Conservation (phyloP, 441 rosid species). For the Isatis lusitanica region DNA sequence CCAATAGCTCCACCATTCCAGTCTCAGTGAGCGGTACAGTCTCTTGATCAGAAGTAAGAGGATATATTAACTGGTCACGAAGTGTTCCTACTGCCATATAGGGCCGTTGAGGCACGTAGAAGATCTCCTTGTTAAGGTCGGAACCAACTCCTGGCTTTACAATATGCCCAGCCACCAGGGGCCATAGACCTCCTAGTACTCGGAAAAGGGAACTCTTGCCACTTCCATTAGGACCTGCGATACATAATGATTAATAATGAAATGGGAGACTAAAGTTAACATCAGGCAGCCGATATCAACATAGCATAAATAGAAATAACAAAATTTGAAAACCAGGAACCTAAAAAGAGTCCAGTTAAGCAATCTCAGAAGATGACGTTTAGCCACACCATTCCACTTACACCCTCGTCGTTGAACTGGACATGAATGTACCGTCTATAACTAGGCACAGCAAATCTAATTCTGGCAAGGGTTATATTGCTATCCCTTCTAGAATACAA, state of each 20-base stretch:
- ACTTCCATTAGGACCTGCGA: conserved; percentile 98
- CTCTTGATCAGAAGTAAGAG: conserved; percentile 81
- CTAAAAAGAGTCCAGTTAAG: conserved; percentile 12
- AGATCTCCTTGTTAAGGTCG: conserved; percentile 97
- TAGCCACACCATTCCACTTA: conserved; percentile 3
- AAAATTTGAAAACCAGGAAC: neutral
- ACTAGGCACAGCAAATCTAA: conserved; percentile 18
- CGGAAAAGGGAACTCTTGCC: conserved; percentile 99
- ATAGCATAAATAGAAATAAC: neutral
- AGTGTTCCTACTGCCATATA: conserved; percentile 98
- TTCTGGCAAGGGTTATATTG: conserved; percentile 5
- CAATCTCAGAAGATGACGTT: conserved; percentile 9
- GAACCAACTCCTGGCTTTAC: conserved; percentile 99
- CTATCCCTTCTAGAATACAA: conserved; percentile 8
- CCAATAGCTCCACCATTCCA: conserved; percentile 91
- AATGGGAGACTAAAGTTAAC: neutral
- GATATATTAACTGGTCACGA: conserved; percentile 97
- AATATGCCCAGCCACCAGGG: conserved; percentile 90
- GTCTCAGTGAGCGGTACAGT: conserved; percentile 62
- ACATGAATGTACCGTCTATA: neutral
- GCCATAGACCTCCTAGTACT: conserved; percentile 99
- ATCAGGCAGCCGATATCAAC: conserved; percentile 4
- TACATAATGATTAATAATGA: conserved; percentile 29
- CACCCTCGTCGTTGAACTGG: neutral
- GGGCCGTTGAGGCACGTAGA: conserved; percentile 98